A percentile compares a stretch with the other conserved stretches of the same genome.
Evolutionary conservation across 345 rosid genomes (phyloP).

Genomic region (Murraya koenigii): DNA sequence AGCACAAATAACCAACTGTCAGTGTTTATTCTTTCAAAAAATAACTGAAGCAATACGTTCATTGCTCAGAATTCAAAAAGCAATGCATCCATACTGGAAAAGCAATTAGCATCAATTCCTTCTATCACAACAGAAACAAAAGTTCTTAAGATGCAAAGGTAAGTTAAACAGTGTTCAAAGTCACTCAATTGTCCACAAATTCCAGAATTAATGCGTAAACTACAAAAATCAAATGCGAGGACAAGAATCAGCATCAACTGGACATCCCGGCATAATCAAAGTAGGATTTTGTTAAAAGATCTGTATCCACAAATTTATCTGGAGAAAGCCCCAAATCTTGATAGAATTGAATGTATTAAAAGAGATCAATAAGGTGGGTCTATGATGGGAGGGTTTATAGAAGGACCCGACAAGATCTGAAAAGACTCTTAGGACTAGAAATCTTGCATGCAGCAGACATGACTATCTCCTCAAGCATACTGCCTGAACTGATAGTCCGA

Average conservation of each 20-base stretch:
- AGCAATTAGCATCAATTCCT: not conserved
- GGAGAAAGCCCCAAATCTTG: not conserved
- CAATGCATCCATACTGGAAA: not conserved
- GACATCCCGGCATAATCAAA: not conserved
- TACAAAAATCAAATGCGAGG: not conserved
- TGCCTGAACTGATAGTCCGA: not conserved
- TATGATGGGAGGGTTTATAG: not conserved
- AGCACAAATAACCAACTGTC: not conserved
- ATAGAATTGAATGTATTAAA: not conserved
- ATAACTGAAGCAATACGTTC: not conserved
- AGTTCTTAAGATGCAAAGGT: not conserved
- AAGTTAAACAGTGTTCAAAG: not conserved
- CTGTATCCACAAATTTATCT: not conserved
- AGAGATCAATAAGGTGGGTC: not conserved
- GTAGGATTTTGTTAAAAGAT: not conserved
- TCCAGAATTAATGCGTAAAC: not conserved
- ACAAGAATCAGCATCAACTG: not conserved
- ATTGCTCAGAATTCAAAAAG: not conserved
- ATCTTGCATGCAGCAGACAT: not conserved
- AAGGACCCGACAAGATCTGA: not conserved
- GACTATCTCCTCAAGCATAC: not conserved
- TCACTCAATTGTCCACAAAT: not conserved
- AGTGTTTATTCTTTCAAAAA: not conserved
- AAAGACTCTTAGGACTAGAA: not conserved
- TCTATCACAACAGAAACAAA: not conserved